A percentile compares a stretch with the other conserved stretches of the same genome.
Conservation (phyloP, 179 eudicot genomes). For the Monotropa hypopitys region DNA sequence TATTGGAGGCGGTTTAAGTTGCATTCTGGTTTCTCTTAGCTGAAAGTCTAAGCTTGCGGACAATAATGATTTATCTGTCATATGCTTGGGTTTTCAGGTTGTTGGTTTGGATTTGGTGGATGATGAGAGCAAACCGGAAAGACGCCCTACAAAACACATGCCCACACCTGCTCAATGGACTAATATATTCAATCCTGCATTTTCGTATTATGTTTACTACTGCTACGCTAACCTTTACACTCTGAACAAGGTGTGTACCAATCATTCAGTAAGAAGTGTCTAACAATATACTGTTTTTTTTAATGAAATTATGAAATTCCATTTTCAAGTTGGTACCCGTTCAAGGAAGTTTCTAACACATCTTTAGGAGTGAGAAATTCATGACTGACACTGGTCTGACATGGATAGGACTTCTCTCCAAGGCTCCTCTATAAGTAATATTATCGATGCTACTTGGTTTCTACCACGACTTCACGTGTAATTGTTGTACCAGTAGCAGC, state of each 20-base stretch:
- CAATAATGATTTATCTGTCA: neutral
- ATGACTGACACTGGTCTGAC: neutral
- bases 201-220: slow-evolving; percentile 79
- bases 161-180: slow-evolving; percentile 98
- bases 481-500: neutral
- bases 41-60: neutral
- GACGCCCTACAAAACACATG: slow-evolving; percentile 99
- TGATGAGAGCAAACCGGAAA: slow-evolving; percentile 97
- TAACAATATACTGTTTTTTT: neutral
- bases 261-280: neutral
- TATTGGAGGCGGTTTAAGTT: neutral
- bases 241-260: slow-evolving; percentile 58
- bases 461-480: neutral
- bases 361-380: neutral
- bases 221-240: slow-evolving; percentile 97
- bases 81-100: slow-evolving; percentile 36
- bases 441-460: neutral
- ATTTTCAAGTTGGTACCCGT: neutral
- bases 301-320: neutral
- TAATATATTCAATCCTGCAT: slow-evolving; percentile 93
- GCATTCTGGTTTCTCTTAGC: neutral
- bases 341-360: neutral
- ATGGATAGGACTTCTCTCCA: neutral
- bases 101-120: slow-evolving; percentile 98
- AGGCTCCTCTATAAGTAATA: neutral